A percentile compares a stretch with the other conserved stretches of the same genome.
Evolutionary conservation across 768 basidiomycete genomes (phyloP).

Genomic region (Xanthoconium purpureum): DNA sequence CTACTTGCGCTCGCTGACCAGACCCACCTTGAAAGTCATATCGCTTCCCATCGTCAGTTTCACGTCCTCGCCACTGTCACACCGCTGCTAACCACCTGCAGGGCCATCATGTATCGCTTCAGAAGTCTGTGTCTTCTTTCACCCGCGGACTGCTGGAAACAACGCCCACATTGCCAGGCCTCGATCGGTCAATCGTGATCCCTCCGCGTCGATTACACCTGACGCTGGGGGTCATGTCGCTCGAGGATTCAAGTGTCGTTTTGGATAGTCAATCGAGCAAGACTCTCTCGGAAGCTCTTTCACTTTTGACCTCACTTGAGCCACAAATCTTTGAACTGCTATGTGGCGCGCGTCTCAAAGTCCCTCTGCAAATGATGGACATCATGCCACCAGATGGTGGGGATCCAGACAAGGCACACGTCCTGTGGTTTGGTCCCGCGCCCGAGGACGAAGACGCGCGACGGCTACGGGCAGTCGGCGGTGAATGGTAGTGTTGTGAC

Average conservation of each 20-base stretch:
- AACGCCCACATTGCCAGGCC: conserved; percentile 40
- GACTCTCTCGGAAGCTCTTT: conserved; percentile 42
- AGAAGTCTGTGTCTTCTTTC: conserved; percentile 37
- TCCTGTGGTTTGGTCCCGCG: conserved; percentile 54
- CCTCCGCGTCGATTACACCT: conserved; percentile 59
- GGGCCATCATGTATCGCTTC: conserved; percentile 43
- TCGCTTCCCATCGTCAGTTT: conserved; percentile 32
- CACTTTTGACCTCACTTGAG: conserved; percentile 38
- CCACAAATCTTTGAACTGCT: conserved; percentile 45
- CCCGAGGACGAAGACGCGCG: conserved; percentile 30
- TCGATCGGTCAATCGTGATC: conserved; percentile 61
- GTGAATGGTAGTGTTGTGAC: conserved; percentile 25
- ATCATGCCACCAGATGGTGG: conserved; percentile 44
- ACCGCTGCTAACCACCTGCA: conserved; percentile 16
- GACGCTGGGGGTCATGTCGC: conserved; percentile 72
- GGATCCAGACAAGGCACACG: conserved; percentile 43
- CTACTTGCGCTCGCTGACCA: conserved; percentile 1
- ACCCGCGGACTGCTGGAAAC: conserved; percentile 22
- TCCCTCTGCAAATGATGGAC: conserved; percentile 48
- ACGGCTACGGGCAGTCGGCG: conserved; percentile 32
- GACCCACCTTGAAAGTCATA: conserved; percentile 22
- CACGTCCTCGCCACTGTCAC: conserved; percentile 23
- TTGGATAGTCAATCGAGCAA: conserved; percentile 2
- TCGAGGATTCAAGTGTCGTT: conserved; percentile 21
- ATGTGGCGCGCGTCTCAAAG: conserved; percentile 27